Conservation (phyloP, 1,284 basidiomycete genomes). For the Exobasidium cylindrosporum region DNA sequence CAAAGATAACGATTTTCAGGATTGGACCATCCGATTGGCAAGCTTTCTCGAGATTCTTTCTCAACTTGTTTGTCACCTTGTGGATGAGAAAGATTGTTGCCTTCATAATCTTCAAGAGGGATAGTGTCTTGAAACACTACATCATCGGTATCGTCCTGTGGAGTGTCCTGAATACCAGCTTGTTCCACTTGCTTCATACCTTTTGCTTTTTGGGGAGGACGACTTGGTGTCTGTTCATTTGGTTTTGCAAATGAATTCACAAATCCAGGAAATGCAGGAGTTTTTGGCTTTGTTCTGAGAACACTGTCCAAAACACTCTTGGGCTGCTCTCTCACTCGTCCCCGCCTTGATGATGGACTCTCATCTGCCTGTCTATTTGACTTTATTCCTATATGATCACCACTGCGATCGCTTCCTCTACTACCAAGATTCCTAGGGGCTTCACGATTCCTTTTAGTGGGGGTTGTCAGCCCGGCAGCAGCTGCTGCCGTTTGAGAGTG, state of each 20-base stretch:
- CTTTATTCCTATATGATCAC: background rate
- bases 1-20: slow-evolving; percentile 1
- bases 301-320: background rate
- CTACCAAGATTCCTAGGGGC: background rate
- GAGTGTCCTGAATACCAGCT: background rate
- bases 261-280: slow-evolving; percentile 9
- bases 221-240: background rate
- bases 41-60: background rate
- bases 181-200: background rate
- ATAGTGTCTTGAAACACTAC: background rate
- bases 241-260: slow-evolving; percentile 12
- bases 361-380: background rate
- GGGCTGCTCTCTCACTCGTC: background rate
- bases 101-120: background rate
- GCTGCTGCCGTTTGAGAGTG: slow-evolving; percentile 1
- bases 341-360: slow-evolving; percentile 3
- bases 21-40: background rate
- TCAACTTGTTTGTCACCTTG: background rate
- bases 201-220: background rate
- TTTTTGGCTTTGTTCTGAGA: background rate
- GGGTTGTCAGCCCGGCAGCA: slow-evolving; percentile 6
- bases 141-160: background rate
- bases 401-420: background rate
- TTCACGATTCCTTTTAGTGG: background rate
- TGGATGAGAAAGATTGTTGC: background rate